These are phyloP conservation scores for Elsinoe arachidis DNA, from an alignment of 2,329 filamentous ascomycete species.

Conservation along the genomic window DNA sequence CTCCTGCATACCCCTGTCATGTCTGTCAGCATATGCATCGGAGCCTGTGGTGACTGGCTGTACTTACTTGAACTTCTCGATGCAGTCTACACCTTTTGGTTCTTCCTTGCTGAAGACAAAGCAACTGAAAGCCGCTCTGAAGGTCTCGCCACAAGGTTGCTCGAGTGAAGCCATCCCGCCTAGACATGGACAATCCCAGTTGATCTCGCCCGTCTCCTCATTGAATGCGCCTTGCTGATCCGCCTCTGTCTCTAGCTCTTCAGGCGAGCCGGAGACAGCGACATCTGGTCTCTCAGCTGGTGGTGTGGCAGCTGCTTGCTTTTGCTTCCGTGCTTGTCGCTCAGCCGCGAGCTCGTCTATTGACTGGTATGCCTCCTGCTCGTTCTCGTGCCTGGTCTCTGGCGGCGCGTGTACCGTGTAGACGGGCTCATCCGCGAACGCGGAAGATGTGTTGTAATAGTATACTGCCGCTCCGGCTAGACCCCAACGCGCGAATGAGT, in stretches of 20 bases:
- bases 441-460: constrained; percentile 83
- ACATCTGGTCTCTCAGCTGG: constrained; percentile 20
- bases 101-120: constrained; percentile 94
- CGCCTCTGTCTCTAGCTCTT: constrained; percentile 69
- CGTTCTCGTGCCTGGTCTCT: constrained; percentile 33
- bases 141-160: constrained; percentile 90
- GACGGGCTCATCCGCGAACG: constrained; percentile 75
- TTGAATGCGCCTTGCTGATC: constrained; percentile 89
- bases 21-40: constrained; percentile 13
- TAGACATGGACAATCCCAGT: constrained; percentile 97
- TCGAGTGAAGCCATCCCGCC: constrained; percentile 83
- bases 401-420: constrained; percentile 31
- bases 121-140: constrained; percentile 93
- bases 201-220: constrained; percentile 97
- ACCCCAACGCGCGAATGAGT: constrained; percentile 62
- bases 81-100: constrained; percentile 95
- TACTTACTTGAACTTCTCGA: constrained; percentile 90
- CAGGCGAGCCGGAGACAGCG: constrained; percentile 34
- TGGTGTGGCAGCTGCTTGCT: constrained; percentile 25
- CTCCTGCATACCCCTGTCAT: constrained; percentile 79
- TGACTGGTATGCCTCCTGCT: constrained; percentile 35
- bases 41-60: not conserved
- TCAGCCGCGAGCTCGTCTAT: constrained; percentile 38
- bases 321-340: constrained; percentile 29
- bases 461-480: constrained; percentile 71